Conservation (phyloP, 768 basidiomycete genomes). For the Lentinula edodes region DNA sequence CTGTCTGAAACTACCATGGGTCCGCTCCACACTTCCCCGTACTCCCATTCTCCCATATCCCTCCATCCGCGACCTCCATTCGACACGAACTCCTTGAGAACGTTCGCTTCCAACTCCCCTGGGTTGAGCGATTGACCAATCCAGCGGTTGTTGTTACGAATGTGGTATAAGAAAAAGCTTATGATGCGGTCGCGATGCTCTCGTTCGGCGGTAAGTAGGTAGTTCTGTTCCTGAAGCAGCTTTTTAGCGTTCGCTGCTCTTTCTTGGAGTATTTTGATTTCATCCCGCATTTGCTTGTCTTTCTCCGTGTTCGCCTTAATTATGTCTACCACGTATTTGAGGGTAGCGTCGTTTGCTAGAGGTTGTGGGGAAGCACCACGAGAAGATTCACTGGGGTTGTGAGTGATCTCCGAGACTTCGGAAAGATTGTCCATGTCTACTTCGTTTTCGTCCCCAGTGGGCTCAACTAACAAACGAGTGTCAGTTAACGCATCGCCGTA, state of each 20-base stretch:
- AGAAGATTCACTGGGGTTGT: not conserved
- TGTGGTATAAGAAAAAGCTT: not conserved
- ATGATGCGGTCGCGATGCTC: constrained; percentile 4
- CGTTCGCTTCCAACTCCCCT: not conserved
- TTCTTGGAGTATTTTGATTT: not conserved
- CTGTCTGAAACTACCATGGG: not conserved
- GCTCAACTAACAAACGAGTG: not conserved
- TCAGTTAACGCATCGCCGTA: not conserved
- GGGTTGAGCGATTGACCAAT: not conserved
- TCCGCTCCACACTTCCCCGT: not conserved
- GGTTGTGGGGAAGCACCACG: not conserved
- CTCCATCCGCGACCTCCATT: constrained; percentile 1
- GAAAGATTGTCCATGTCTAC: not conserved
- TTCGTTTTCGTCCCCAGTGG: not conserved
- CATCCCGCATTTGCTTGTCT: not conserved
- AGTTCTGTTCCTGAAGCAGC: not conserved
- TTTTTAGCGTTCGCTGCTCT: not conserved
- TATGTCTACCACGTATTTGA: not conserved
- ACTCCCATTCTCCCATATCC: constrained; percentile 6
- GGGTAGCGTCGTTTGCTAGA: not conserved
- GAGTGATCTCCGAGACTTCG: not conserved
- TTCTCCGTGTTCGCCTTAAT: not conserved
- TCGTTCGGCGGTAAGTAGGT: not conserved
- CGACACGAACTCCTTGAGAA: not conserved
- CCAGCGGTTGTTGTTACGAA: constrained; percentile 6